Evolutionary conservation across 345 rosid species (phyloP).

Genomic region (Eucalyptus virginea): DNA sequence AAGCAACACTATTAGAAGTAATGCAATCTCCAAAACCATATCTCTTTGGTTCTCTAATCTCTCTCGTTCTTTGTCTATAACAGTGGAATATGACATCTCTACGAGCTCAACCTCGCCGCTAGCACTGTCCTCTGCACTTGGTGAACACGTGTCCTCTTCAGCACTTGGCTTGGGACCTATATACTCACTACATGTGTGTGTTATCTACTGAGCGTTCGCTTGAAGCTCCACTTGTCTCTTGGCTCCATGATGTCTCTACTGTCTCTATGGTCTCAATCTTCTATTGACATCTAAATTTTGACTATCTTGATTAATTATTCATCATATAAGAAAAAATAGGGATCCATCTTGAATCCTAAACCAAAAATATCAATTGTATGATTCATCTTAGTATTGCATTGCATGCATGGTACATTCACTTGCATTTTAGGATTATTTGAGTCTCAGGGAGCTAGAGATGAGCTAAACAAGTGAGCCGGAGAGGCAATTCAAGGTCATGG

Average conservation of each 20-base stretch:
- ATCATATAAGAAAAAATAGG: background rate
- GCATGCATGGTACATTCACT: background rate
- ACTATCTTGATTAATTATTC: background rate
- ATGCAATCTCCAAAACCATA: background rate
- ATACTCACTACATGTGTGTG: background rate
- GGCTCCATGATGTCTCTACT: background rate
- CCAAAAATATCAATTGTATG: background rate
- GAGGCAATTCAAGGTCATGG: background rate
- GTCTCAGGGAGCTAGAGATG: background rate
- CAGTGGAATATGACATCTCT: background rate
- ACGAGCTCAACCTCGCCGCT: background rate
- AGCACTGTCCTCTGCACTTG: background rate
- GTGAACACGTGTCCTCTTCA: too few relatives aligned
- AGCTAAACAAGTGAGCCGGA: background rate
- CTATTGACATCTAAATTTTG: background rate
- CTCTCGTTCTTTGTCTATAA: background rate
- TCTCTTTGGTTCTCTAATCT: background rate
- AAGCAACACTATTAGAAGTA: background rate
- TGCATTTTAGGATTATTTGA: background rate
- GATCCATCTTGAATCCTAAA: background rate
- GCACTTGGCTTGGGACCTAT: background rate
- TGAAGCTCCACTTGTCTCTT: background rate
- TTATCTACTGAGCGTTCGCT: background rate
- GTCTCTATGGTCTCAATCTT: background rate
- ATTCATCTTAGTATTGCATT: background rate